Evolutionary conservation across 306 rosid genomes (phyloP), one percentile per base, ranked within the genome.

Genomic region (Mucuna pruriens): DNA sequence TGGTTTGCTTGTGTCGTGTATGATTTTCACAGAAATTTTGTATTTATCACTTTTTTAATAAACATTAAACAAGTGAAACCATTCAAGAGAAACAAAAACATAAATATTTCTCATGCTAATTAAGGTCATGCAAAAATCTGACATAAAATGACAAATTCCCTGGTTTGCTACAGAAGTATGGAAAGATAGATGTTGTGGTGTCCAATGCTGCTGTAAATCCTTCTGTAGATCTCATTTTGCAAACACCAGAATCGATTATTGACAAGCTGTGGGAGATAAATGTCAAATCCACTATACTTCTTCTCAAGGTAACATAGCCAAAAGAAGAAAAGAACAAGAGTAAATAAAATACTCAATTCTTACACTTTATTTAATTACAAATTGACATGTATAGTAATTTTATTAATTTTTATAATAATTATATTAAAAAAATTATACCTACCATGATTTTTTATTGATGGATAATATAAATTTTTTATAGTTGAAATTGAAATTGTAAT

Each of bases 251-350:
- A 31, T 84, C 94, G 3, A 74, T 88, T 71, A 93, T 93, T 58
- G 98, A 91, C 90, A 93, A 93, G 87, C 84, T 88, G 25, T 93
- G 98, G 98, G 97, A 91, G 19, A 82, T 91, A 75, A 94, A 94
- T 81, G 98, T 94, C 87, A 94, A 94, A 86, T 90, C 94, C 79
- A 69, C 97, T 52, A 86, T 94, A 74, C 93, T 90, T 76, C 87
- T 94, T 84, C 80, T 91, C 22, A 76, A 94, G 98, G 98, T 90
- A 88, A 80, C 52, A 23, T 44, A 76, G 10, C 70, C 48, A n/a
- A 19, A 17, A 33, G 51, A 75, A 42, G 36, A 44, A 44, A 71
- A 17, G 34, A 83, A 48, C 38, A 33, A n/a, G n/a, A n/a, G n/a
- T n/a, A n/a, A n/a, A n/a, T n/a, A n/a, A n/a, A n/a, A n/a, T n/a